phyloP scores from a whole-genome alignment of 2,329 filamentous ascomycete species.

The Kalmusia sp. region DNA sequence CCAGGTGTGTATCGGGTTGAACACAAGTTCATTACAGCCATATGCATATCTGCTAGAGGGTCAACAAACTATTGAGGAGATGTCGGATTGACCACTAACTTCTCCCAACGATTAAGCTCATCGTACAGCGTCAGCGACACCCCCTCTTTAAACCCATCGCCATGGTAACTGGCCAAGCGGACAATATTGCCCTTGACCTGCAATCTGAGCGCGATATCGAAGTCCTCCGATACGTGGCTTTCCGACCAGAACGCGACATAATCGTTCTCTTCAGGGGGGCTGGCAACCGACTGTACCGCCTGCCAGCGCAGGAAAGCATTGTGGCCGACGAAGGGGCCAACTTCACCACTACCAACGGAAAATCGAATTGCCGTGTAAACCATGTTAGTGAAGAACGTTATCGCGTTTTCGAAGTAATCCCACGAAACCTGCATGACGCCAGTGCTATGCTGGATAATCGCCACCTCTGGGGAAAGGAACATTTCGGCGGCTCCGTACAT shows the following conservation, averaged over 20 bases:
- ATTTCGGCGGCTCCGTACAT: conserved; percentile 82
- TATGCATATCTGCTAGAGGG: conserved; percentile 58
- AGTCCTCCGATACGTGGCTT: conserved; percentile 77
- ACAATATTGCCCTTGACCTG: conserved; percentile 72
- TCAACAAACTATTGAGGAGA: not conserved
- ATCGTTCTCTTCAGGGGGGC: conserved; percentile 58
- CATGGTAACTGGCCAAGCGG: conserved; percentile 71
- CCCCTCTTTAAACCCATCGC: conserved; percentile 74
- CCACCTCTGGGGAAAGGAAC: conserved; percentile 79
- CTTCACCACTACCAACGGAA: conserved; percentile 72
- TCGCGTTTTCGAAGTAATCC: conserved; percentile 75
- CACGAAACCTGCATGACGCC: conserved; percentile 72
- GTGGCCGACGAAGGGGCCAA: conserved; percentile 77
- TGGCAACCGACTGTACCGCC: conserved; percentile 63
- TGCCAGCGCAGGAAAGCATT: conserved; percentile 76
- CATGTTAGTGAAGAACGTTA: conserved; percentile 78
- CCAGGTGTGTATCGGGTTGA: conserved; percentile 71
- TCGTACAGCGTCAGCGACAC: conserved; percentile 77
- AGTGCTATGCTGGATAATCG: conserved; percentile 76
- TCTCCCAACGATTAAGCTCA: conserved; percentile 73
- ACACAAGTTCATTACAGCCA: conserved; percentile 73
- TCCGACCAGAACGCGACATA: conserved; percentile 76
- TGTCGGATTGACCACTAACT: conserved; percentile 48
- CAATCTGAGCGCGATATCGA: conserved; percentile 74
- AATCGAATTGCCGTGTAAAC: conserved; percentile 76